Evolutionary conservation across 805 yeast genomes (phyloP).

Genomic region (Teunomyces stri): DNA sequence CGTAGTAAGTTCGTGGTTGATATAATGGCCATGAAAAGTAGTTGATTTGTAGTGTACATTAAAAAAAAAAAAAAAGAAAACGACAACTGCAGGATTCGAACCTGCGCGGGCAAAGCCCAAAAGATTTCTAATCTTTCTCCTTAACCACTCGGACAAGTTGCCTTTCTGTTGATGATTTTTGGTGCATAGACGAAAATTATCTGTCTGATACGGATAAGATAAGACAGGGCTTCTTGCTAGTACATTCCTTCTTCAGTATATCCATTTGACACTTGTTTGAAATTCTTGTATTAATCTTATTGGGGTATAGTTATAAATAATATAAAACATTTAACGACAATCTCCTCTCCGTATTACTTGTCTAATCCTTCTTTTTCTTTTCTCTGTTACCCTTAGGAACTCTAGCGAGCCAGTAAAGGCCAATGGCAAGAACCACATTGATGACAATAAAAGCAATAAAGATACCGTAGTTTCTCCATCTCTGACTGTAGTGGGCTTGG

Average conservation of each 20-base stretch:
- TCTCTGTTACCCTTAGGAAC: slow-evolving; percentile 34
- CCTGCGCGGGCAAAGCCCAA: slow-evolving; percentile 39
- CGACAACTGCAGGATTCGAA: slow-evolving; percentile 77
- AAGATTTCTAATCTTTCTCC: slow-evolving; percentile 53
- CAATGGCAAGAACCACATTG: slow-evolving; percentile 21
- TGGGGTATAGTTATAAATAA: background rate
- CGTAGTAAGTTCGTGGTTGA: too few relatives aligned
- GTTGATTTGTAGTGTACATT: background rate
- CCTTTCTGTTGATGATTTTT: slow-evolving; percentile 8
- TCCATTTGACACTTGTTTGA: background rate
- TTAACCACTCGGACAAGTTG: slow-evolving; percentile 63
- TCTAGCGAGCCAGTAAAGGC: slow-evolving; percentile 39
- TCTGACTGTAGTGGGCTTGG: slow-evolving; percentile 34
- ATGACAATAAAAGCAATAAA: slow-evolving; percentile 22
- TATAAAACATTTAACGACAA: background rate
- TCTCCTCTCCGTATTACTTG: background rate
- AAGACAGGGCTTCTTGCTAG: too few relatives aligned
- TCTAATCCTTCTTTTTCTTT: slow-evolving; percentile 16
- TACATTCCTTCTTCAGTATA: too few relatives aligned
- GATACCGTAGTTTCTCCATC: slow-evolving; percentile 29
- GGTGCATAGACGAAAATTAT: background rate
- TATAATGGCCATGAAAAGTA: background rate
- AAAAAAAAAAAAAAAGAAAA: slow-evolving; percentile 26
- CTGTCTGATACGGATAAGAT: too few relatives aligned
- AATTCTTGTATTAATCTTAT: background rate